Conservation (phyloP, 768 basidiomycete species). For the Psilocybe subaeruginosa region DNA sequence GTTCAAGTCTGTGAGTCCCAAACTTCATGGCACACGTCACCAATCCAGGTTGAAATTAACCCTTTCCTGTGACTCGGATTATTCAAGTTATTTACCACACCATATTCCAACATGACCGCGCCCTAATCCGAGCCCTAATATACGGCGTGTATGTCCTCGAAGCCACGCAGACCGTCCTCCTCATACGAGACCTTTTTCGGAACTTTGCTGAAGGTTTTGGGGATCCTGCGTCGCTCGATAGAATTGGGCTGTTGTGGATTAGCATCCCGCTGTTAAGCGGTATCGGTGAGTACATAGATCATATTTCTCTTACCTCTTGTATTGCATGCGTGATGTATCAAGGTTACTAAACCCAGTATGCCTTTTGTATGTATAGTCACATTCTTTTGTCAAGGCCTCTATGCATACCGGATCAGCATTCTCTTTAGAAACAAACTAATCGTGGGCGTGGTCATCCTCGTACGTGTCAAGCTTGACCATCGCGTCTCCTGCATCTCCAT, state of each 20-base stretch:
- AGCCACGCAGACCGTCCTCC: conserved; percentile 4
- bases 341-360: no score
- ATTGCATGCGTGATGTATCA: no score
- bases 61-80: no score
- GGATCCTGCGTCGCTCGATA: conserved; percentile 1
- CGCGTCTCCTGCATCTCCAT: no score
- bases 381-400: conserved; percentile 5
- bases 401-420: background rate
- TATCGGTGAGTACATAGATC: conserved; percentile 1
- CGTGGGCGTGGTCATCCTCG: background rate
- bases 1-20: conserved; percentile 6
- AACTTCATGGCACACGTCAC: background rate
- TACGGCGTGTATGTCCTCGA: conserved; percentile 4
- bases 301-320: no score
- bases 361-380: background rate
- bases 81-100: conserved; percentile 3
- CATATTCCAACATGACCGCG: background rate
- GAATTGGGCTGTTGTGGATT: conserved; percentile 5
- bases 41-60: no score
- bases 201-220: conserved; percentile 2
- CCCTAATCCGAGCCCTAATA: background rate
- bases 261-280: conserved; percentile 9
- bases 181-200: conserved; percentile 1
- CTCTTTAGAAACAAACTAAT: background rate
- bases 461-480: background rate